These are phyloP conservation scores for Zoysia japonica DNA, from an alignment of 176 grass and related monocot genomes.

Conservation along the genomic window DNA sequence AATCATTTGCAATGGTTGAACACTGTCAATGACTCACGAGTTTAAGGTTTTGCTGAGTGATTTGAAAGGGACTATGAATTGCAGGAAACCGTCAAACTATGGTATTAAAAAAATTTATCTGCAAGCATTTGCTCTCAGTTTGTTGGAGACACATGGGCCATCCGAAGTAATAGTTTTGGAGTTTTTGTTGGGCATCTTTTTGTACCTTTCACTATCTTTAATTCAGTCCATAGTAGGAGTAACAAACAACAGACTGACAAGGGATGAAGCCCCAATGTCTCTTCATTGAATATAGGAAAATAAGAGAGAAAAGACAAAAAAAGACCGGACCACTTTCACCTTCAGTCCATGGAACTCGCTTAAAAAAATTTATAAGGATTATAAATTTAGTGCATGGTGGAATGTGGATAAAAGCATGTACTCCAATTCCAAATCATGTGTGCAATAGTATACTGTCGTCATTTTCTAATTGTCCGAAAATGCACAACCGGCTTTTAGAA, in stretches of 20 bases:
- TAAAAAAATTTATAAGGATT: background rate
- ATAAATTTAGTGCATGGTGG: background rate
- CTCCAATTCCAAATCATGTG: background rate
- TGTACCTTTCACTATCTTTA: background rate
- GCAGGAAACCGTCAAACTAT: background rate
- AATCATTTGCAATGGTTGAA: constrained; percentile 31
- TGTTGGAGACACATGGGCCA: constrained; percentile 5
- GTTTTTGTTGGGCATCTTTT: background rate
- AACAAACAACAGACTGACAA: background rate
- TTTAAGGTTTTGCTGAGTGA: constrained; percentile 6
- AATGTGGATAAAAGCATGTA: background rate
- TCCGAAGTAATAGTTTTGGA: background rate
- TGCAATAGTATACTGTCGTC: background rate
- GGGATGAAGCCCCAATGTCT: background rate
- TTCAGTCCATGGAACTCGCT: background rate
- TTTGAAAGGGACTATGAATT: background rate
- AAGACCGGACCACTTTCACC: background rate
- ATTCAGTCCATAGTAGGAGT: background rate
- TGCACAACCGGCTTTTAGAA: background rate
- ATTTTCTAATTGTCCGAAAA: background rate
- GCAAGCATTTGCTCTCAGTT: constrained; percentile 14
- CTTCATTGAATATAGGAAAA: background rate
- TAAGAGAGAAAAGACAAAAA: background rate
- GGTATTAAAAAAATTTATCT: constrained; percentile 24
- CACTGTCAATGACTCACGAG: constrained; percentile 12